phyloP scores from a whole-genome alignment of 1,284 basidiomycete species.

The Mycosarcoma maydis region DNA sequence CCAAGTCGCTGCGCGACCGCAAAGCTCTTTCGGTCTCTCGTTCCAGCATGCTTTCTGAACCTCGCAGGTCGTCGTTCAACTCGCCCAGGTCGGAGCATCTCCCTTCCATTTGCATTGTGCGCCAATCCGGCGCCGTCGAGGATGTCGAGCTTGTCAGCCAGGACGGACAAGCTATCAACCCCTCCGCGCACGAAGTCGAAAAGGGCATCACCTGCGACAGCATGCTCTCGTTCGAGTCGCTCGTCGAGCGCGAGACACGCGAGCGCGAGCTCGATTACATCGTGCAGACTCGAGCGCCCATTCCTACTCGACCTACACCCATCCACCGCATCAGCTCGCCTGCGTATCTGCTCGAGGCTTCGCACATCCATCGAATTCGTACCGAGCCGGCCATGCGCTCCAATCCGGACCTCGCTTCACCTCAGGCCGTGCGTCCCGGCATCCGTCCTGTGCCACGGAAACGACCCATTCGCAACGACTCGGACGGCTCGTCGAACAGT shows the following conservation, averaged over 20 bases:
- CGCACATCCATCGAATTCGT: conserved; percentile 19
- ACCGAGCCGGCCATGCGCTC: conserved; percentile 35
- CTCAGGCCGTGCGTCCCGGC: conserved; percentile 22
- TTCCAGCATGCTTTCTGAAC: conserved; percentile 34
- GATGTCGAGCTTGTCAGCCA: neutral
- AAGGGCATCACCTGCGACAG: neutral
- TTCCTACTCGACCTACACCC: conserved; percentile 18
- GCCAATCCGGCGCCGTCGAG: neutral
- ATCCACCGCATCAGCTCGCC: conserved; percentile 44
- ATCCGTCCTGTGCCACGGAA: conserved; percentile 25
- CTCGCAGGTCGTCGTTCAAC: conserved; percentile 43
- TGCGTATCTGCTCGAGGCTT: conserved; percentile 43
- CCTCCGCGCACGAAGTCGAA: neutral
- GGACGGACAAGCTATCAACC: neutral
- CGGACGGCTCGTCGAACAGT: conserved; percentile 12
- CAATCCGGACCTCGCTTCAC: conserved; percentile 23
- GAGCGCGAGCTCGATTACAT: conserved; percentile 26
- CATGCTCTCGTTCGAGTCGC: conserved; percentile 21
- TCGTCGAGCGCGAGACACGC: conserved; percentile 42
- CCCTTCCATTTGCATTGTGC: neutral
- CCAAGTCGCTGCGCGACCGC: conserved; percentile 43
- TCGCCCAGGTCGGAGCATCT: conserved; percentile 41
- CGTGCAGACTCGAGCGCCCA: conserved; percentile 7
- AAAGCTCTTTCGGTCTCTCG: conserved; percentile 39
- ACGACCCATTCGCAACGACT: conserved; percentile 10